Evolutionary conservation across 169 alveolate genomes (phyloP), one percentile per base, ranked within the genome.

Genomic region (Babesia bigemina): DNA sequence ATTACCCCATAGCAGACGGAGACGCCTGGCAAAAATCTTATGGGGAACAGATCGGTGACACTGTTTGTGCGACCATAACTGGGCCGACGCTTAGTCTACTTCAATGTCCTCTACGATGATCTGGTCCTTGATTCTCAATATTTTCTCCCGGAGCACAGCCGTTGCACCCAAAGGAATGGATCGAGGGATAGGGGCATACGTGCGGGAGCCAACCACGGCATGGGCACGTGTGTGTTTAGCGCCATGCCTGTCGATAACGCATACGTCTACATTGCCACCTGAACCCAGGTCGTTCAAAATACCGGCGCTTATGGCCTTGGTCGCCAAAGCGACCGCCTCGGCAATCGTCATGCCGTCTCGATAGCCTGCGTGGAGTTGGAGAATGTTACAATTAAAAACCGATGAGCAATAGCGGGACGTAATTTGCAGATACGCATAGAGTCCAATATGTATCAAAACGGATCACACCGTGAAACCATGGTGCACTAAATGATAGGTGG

Each of bases 241-340:
- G 29, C 96, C 94, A 55, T 93, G 94, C 71, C 88, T 92, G 59
- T 90, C 94, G 78, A 97, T 93, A 63, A 95, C 94, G 39, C 93
- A 92, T 9, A 96, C 89, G 88, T 97, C 98, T 26, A 97, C 99
- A 87, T 94, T 94, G 49, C 98, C 95, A 26, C 99, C 99, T 36
- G 98, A 93, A 14, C 98, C 98, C 72, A 97, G 82, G 88, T 97
- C 99, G 89, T 97, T 95, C 85, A 94, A 90, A 63, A 97, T 95
- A 82, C 99, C 99, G 55, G 98, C 98, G 84, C 96, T 96, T 69
- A 96, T 95, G 36, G 98, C 98, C 87, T 90, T 92, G 45, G 92
- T 87, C n/a, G 92, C 97, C 66, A 96, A 66, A 28, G 91, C 94
- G 50, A 91, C 91, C 28, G 98, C 98, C 84, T 97, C 99, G 73